These are phyloP conservation scores for Mortierella hygrophila DNA, from an alignment of 192 early-diverging fungal species.

Conservation along the genomic window DNA sequence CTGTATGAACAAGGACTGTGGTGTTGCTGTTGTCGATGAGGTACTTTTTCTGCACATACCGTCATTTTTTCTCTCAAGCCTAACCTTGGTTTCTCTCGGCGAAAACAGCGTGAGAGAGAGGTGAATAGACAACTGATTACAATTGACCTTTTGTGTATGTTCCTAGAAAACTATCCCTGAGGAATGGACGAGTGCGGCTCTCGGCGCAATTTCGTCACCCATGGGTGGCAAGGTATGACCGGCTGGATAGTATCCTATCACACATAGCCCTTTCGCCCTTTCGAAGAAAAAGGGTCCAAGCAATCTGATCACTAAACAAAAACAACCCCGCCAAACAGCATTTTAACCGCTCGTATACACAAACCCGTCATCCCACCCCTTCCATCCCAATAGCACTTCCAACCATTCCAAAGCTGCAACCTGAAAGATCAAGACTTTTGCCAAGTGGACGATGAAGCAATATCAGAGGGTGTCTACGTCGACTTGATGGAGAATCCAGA, in stretches of 20 bases:
- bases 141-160: neutral
- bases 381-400: conserved; percentile 62
- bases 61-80: neutral
- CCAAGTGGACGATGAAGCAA: conserved; percentile 84
- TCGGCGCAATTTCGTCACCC: conserved; percentile 81
- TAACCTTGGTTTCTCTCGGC: neutral
- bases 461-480: conserved; percentile 83
- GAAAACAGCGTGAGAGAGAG: neutral
- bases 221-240: conserved; percentile 63
- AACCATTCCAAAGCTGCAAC: conserved; percentile 66
- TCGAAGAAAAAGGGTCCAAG: neutral
- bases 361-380: conserved; percentile 30
- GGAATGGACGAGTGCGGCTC: conserved; percentile 67
- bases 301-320: neutral
- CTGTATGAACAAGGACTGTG: conserved; percentile 88
- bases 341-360: neutral
- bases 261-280: neutral
- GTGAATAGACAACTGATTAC: neutral
- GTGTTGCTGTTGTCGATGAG: conserved; percentile 87
- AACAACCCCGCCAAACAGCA: neutral
- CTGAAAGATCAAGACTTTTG: conserved; percentile 90
- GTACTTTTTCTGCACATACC: conserved; percentile 9
- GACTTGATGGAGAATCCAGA: conserved; percentile 93
- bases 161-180: conserved; percentile 58
- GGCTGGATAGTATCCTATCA: conserved; percentile 3